Evolutionary conservation across 2,329 filamentous ascomycete genomes (phyloP), one percentile per base, ranked within the genome.

Genomic region (Epichloe sibirici): DNA sequence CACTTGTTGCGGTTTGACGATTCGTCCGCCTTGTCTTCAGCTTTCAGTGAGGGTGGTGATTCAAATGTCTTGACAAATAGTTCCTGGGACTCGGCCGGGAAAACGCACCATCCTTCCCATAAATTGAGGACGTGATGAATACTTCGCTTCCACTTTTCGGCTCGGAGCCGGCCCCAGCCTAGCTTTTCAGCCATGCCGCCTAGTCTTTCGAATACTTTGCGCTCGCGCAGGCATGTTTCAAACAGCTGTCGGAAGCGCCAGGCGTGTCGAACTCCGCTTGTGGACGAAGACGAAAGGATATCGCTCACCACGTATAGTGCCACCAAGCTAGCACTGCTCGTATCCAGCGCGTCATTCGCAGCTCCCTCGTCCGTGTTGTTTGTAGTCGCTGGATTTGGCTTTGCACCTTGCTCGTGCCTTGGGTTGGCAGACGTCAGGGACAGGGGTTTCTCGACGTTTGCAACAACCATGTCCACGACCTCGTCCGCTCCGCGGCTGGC

Each of bases 221-320:
- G 79, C 8, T 78, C 71, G 34, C 80, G 81, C 25, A 96, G 73
- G 1, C 85, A 81, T 0, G 75, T 73, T 64, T 94, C 89, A 56
- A 95, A 89, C 3, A 91, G 75, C 58, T 86, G 82, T 23, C 90
- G 77, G 63, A 90, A 95, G 51, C 89, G 84, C 88, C 90, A 95
- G 3, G 88, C 87, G 64, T 90, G 87, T 2, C 87, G 82, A 25
- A 91, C 83, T 2, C 84, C 85, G 57, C 85, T 86, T 9, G 83
- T 88, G 1, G 85, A 88, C 0, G 78, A 79, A 1, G 87, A 86
- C 0, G 86, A 87, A 12, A 95, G 75, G 45, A 95, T 85, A 64
- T 96, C 90, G 64, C 74, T 81, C 47, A 79, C 69, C 1, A 93
- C 74, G 63, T 94, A 95, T 3, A 97, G 74, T 1, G 81, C 90